Evolutionary conservation across 768 basidiomycete species (phyloP).

Genomic region (Kwoniella shandongensis): DNA sequence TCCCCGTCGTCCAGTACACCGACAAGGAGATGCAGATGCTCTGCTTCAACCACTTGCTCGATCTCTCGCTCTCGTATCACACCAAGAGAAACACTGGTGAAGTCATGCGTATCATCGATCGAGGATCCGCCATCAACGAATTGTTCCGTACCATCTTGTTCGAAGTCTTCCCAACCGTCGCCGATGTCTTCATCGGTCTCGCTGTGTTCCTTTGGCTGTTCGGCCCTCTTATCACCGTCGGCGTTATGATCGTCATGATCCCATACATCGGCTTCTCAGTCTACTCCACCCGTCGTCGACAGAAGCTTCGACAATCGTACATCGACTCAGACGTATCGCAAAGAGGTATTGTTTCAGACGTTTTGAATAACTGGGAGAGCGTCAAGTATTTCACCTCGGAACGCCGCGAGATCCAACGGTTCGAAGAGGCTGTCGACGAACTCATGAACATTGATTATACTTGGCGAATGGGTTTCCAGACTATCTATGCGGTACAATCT

Average conservation of each 20-base stretch:
- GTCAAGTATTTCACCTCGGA: slow-evolving; percentile 87
- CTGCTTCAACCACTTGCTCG: slow-evolving; percentile 81
- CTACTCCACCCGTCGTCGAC: slow-evolving; percentile 70
- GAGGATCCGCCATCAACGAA: slow-evolving; percentile 82
- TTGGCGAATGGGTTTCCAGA: slow-evolving; percentile 71
- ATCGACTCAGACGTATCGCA: slow-evolving; percentile 78
- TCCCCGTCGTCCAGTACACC: slow-evolving; percentile 85
- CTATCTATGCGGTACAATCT: slow-evolving; percentile 68
- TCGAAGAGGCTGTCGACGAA: slow-evolving; percentile 66
- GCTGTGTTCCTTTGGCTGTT: slow-evolving; percentile 52
- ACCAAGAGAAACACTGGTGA: slow-evolving; percentile 82
- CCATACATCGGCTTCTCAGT: slow-evolving; percentile 54
- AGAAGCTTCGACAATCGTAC: slow-evolving; percentile 72
- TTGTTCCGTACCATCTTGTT: slow-evolving; percentile 78
- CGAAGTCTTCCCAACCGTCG: slow-evolving; percentile 74
- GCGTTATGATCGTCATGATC: slow-evolving; percentile 71
- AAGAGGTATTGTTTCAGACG: slow-evolving; percentile 64
- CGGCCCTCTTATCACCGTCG: slow-evolving; percentile 56
- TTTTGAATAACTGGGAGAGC: slow-evolving; percentile 59
- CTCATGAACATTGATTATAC: slow-evolving; percentile 74
- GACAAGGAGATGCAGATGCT: slow-evolving; percentile 84
- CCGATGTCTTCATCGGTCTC: slow-evolving; percentile 63
- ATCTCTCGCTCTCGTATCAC: slow-evolving; percentile 81
- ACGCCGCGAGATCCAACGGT: slow-evolving; percentile 71
- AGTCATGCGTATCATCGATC: slow-evolving; percentile 65